These are phyloP conservation scores for Sporothrix curviconia DNA, from an alignment of 2,329 filamentous ascomycete genomes.

Conservation along the genomic window DNA sequence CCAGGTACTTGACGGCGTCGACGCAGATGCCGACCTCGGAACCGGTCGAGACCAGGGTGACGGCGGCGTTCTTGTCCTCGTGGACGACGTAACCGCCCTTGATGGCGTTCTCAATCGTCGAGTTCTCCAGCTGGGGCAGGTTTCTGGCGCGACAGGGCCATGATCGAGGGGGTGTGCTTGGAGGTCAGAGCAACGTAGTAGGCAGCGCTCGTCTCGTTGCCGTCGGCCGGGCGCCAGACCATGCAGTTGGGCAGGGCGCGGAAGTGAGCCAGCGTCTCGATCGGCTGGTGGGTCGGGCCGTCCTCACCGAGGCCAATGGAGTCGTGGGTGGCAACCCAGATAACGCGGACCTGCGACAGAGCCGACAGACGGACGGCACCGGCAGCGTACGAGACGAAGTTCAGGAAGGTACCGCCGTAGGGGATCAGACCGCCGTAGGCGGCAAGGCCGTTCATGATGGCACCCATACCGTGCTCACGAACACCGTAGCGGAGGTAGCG, in stretches of 20 bases:
- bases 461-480: slow-evolving; percentile 86
- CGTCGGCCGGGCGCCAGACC: slow-evolving; percentile 98
- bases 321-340: slow-evolving; percentile 98
- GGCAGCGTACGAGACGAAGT: slow-evolving; percentile 97
- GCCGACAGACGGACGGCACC: slow-evolving; percentile 91
- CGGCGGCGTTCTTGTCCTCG: slow-evolving; percentile 73
- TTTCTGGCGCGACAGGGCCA: slow-evolving; percentile 97
- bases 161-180: slow-evolving; percentile 82
- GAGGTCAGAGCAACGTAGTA: slow-evolving; percentile 94
- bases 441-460: slow-evolving; percentile 89
- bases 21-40: slow-evolving; percentile 93
- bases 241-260: slow-evolving; percentile 97
- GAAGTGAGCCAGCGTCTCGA: slow-evolving; percentile 97
- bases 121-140: slow-evolving; percentile 93
- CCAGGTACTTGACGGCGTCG: slow-evolving; percentile 84
- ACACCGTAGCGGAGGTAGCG: slow-evolving; percentile 92
- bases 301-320: slow-evolving; percentile 99
- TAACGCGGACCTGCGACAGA: slow-evolving; percentile 80
- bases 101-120: slow-evolving; percentile 76
- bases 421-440: slow-evolving; percentile 95
- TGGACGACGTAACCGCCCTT: slow-evolving; percentile 94
- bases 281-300: slow-evolving; percentile 96
- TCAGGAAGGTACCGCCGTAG: slow-evolving; percentile 93
- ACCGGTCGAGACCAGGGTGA: slow-evolving; percentile 90
- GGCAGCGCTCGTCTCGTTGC: slow-evolving; percentile 95